Evolutionary conservation across 805 yeast genomes (phyloP), one percentile per base, ranked within the genome.

Genomic region (Kuraishia ogatae): DNA sequence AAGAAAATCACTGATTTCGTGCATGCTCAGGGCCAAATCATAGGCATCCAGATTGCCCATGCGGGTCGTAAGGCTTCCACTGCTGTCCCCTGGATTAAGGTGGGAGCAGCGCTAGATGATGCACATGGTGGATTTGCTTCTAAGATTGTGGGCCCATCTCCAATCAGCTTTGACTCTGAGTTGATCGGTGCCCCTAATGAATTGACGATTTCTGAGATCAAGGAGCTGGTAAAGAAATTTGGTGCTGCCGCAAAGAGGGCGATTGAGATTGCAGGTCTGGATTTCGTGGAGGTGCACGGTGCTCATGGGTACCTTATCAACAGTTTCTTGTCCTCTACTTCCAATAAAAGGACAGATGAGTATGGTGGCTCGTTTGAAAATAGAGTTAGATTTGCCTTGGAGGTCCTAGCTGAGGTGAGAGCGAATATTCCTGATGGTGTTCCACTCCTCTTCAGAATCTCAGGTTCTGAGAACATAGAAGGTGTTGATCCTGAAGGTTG

Each of bases 281-380:
- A 86, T 65, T 84, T 84, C 59, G 79, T 86, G 51, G 89, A 83
- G 62, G 70, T 85, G 53, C 89, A 85, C 65, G 73, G 73, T 46
- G 90, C 90, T 22, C 83, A 83, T 64, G 89, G 89, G 1, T 83
- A 80, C 61, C 65, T 84, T 52, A 57, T 78, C 39, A 71, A 74
- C 61, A 73, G 76, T 60, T 83, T 85, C 60, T 60, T 80, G 54
- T 74, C 79, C 39, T 66, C 70, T 1, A 60, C 63, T 49, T 66
- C 78, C 28, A 83, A 85, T 66, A 64, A 70, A 56, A 75, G 90
- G 63, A 77, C 78, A 1, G 90, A 85, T 62, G 72, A 77, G 59
- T 85, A 83, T 59, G 89, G 89, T 50, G 88, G 88, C 5, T 69
- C 78, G 1, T 71, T 82, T 54, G 87, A 82, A 61, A 82, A 82